A percentile compares a stretch with the other conserved stretches of the same genome.
Evolutionary conservation across 768 basidiomycete genomes (phyloP).

Genomic region (Termitomyces sp.): DNA sequence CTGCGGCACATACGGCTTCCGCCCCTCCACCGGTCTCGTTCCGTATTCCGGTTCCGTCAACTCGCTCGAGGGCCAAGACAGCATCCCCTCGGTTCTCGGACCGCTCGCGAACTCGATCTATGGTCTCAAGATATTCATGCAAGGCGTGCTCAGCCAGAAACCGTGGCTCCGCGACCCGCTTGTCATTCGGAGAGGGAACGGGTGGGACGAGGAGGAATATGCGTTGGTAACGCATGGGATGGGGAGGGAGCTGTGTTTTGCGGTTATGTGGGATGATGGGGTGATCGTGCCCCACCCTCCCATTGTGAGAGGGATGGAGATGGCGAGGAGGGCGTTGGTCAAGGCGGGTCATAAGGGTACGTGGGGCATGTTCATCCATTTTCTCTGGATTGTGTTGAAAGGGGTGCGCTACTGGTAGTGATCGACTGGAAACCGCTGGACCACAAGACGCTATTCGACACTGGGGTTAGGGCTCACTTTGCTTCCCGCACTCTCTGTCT

Average conservation of each 20-base stretch:
- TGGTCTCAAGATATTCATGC: slow-evolving; percentile 60
- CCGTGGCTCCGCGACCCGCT: slow-evolving; percentile 70
- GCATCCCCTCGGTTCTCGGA: slow-evolving; percentile 67
- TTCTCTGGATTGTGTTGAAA: too few species aligned
- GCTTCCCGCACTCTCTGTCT: too few species aligned
- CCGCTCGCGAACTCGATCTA: slow-evolving; percentile 57
- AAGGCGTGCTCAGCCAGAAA: too few species aligned
- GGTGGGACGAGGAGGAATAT: slow-evolving; percentile 60
- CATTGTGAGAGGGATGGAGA: slow-evolving; percentile 52
- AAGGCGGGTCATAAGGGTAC: slow-evolving; percentile 66
- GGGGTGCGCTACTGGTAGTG: too few species aligned
- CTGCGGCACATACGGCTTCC: slow-evolving; percentile 66
- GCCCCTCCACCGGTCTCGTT: slow-evolving; percentile 64
- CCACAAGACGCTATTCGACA: too few species aligned
- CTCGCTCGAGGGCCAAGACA: slow-evolving; percentile 68
- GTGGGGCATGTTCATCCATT: too few species aligned
- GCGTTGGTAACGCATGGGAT: slow-evolving; percentile 52
- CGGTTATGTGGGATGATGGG: too few species aligned
- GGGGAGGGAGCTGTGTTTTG: slow-evolving; percentile 38
- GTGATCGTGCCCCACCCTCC: slow-evolving; percentile 62
- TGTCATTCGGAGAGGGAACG: slow-evolving; percentile 39
- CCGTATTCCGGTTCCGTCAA: slow-evolving; percentile 66
- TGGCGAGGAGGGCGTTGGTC: slow-evolving; percentile 49
- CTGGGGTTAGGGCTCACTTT: too few species aligned
- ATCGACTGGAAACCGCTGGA: too few species aligned